These are phyloP conservation scores for Pistacia vera DNA, from an alignment of 345 rosid genomes.

Conservation along the genomic window DNA sequence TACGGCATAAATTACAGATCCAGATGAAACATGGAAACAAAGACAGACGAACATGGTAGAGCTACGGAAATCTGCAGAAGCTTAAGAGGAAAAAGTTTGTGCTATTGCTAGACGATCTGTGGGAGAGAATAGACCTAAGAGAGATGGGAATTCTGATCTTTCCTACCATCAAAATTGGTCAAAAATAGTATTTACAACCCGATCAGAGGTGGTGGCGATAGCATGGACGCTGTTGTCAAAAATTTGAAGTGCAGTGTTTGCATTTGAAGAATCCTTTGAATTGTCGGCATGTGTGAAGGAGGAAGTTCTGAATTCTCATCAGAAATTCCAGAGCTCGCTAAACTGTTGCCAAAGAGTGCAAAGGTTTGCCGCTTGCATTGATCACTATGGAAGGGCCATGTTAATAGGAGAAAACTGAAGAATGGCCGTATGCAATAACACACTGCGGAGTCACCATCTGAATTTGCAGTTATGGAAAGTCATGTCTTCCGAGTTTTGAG, in stretches of 20 bases:
- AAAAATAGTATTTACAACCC: constrained; percentile 30
- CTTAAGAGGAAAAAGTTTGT: constrained; percentile 17
- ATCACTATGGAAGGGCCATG: constrained; percentile 26
- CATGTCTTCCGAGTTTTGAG: neutral
- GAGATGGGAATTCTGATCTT: constrained; percentile 21
- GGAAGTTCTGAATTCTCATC: constrained; percentile 7
- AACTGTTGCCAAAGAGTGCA: constrained; percentile 19
- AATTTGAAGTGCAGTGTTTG: constrained; percentile 17
- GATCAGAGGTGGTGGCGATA: constrained; percentile 23
- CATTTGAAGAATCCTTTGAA: neutral
- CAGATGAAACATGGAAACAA: neutral
- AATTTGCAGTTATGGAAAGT: neutral
- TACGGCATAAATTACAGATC: neutral
- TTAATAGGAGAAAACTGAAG: neutral
- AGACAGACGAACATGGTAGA: neutral
- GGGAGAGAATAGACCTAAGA: neutral
- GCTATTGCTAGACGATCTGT: constrained; percentile 16
- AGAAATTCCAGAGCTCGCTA: constrained; percentile 9
- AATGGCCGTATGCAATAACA: constrained; percentile 7
- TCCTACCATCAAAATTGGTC: neutral
- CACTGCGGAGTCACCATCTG: neutral
- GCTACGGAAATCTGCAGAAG: neutral
- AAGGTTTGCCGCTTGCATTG: constrained; percentile 28
- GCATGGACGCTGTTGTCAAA: constrained; percentile 23
- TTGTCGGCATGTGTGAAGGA: constrained; percentile 23